These are phyloP conservation scores for Juncus inflexus DNA, from an alignment of 176 grass and related monocot species.

Conservation along the genomic window DNA sequence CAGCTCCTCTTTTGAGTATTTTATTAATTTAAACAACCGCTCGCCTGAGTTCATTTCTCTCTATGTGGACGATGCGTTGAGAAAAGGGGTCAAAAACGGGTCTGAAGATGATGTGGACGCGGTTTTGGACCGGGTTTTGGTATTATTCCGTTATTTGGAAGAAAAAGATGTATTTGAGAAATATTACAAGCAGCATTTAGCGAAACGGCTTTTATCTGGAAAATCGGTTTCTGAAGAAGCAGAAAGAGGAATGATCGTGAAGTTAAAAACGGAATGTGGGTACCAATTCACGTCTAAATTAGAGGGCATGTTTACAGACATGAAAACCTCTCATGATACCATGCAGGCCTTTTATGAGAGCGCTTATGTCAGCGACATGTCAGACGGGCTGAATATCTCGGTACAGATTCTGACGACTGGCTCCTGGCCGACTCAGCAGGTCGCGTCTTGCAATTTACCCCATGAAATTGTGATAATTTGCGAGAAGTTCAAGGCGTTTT, in stretches of 20 bases:
- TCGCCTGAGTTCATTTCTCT: conserved; percentile 80
- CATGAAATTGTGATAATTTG: conserved; percentile 55
- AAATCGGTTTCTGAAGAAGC: conserved; percentile 59
- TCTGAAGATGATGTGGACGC: conserved; percentile 75
- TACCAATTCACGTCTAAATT: conserved; percentile 86
- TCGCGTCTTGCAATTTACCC: conserved; percentile 63
- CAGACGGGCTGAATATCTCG: conserved; percentile 45
- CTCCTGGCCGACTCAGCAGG: conserved; percentile 75
- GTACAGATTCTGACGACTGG: conserved; percentile 85
- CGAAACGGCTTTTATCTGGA: conserved; percentile 54
- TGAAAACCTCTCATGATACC: conserved; percentile 70
- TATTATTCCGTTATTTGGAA: conserved; percentile 78
- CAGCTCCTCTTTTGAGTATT: conserved; percentile 69
- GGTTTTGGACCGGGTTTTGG: conserved; percentile 70
- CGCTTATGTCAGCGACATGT: conserved; percentile 29
- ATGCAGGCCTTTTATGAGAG: conserved; percentile 60
- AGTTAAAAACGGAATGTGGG: conserved; percentile 78
- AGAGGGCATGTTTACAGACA: conserved; percentile 72
- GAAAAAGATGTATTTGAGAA: conserved; percentile 91
- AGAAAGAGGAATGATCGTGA: conserved; percentile 76
- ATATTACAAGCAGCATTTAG: conserved; percentile 80
- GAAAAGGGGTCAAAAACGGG: conserved; percentile 67
- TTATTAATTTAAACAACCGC: conserved; percentile 82
- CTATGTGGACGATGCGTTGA: conserved; percentile 80
- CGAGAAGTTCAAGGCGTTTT: conserved; percentile 66